Base-by-base conservation (phyloP, 345 rosid genomes). In the Eucalyptus microcorys region DNA sequence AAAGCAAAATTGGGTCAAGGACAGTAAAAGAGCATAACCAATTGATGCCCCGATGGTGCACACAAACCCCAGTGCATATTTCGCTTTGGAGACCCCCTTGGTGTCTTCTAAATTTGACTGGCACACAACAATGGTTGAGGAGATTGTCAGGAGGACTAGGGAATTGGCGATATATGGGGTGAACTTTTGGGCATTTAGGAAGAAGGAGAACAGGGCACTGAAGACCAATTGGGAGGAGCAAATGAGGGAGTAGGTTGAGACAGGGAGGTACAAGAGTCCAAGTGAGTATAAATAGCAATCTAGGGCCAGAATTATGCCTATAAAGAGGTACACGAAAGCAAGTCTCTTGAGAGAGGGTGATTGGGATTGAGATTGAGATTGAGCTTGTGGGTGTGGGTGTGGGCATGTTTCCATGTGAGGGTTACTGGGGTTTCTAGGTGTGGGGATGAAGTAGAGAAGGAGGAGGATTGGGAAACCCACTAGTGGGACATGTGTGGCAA, bases 171-270 rank as follows among this genome's bases (percentile, higher is more conserved):
- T 91, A 27, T 76, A 90, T 85, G 94, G 90, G 27, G 92, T 91
- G 93, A 93, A 92, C 87, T 92, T 92, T 40, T 91, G 91, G 4
- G 90, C 85, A 64, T 93, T 91, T 43, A 93, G 89, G 92, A 93
- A 90, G 89, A 42, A 93, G 43, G 94, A 88, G 86, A 93, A 94
- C 15, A 93, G 86, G 57, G 92, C 91, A 88, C 90, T 94, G 89
- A 94, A 93, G 68, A 89, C 94, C 83, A 92, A 57, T 37, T 93
- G 93, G 22, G 93, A 88, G 30, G 94, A 91, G 27, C 91, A 83
- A 8, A 93, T 45, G 40, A 94, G 88, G 22, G 91, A 83, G 59
- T 49, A 90, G 4, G 94, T 93, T 1, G 95, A 92, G 32, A 94
- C 92, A 1, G 94, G 95, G 59, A 93, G 93, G 83, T 93, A 91